Evolutionary conservation across 2,329 filamentous ascomycete species (phyloP), one percentile per base, ranked within the genome.

Genomic region (Verruconis gallopava): DNA sequence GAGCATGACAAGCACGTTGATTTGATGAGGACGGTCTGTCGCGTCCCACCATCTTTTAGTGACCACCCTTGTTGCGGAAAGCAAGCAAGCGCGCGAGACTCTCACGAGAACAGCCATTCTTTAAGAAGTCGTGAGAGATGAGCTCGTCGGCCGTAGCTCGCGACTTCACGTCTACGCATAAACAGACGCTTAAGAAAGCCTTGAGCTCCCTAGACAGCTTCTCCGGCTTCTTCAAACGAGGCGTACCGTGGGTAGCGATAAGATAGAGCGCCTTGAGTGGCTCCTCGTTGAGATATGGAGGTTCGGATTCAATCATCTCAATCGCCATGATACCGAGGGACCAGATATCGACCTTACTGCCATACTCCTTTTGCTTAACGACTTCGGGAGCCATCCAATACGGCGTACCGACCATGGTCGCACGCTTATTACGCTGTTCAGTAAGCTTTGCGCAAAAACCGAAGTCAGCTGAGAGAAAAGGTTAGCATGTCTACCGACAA

Each of bases 321-420:
- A 98, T 96, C 18, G 91, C 89, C 91, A 96, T 98, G 65, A 98
- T 98, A 56, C 91, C 91, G 47, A 98, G 69, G 21, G 88, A 95
- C 91, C 91, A 98, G 57, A 96, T 94, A 58, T 98, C 91, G 48
- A 96, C 91, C 71, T 96, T 96, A 57, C 84, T 83, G 30, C 89
- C 91, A 56, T 98, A 98, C 63, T 95, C 89, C 68, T 96, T 96
- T 62, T 96, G 91, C 68, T 96, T 96, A 59, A 98, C 91, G 35
- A 98, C 91, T 63, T 98, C 91, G 28, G 91, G 91, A 5, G 91
- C 91, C 91, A 98, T 98, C 91, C 91, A 98, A 71, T 96, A 98
- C 13, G 91, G 91, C 22, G 91, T 98, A 49, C 91, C 91, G 43
- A 98, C 91, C 91, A 98, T 96, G 45, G 91, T 98, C 34, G 89